Evolutionary conservation across 495 filamentous ascomycete species (phyloP).

Genomic region (Penicillium goetzii): DNA sequence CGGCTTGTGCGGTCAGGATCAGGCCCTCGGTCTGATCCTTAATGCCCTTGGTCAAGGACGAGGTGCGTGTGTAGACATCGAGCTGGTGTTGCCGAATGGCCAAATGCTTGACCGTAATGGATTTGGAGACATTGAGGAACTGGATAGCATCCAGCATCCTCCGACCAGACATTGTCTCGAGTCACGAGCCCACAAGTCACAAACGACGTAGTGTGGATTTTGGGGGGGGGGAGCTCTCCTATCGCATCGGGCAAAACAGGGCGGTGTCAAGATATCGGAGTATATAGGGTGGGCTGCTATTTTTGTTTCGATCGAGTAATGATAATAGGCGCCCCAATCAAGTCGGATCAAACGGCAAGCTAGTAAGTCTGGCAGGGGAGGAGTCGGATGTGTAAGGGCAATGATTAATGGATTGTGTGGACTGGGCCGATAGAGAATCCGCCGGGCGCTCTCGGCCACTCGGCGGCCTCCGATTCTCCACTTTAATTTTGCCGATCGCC

Average conservation of each 20-base stretch:
- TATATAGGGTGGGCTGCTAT: background rate
- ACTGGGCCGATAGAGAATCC: slow-evolving; percentile 26
- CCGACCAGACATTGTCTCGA: slow-evolving; percentile 63
- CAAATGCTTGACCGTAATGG: slow-evolving; percentile 78
- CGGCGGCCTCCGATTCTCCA: slow-evolving; percentile 27
- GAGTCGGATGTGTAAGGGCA: slow-evolving; percentile 12
- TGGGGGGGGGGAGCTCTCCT: slow-evolving; percentile 1
- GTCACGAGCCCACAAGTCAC: background rate
- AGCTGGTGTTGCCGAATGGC: slow-evolving; percentile 76
- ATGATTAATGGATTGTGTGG: background rate
- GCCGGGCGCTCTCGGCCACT: slow-evolving; percentile 18
- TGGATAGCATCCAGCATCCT: slow-evolving; percentile 79
- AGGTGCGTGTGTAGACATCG: slow-evolving; percentile 76
- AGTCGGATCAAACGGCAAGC: background rate
- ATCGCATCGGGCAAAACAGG: slow-evolving; percentile 24
- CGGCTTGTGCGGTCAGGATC: slow-evolving; percentile 66
- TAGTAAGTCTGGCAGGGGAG: background rate
- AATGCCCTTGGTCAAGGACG: slow-evolving; percentile 70
- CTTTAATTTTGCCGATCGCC: slow-evolving; percentile 18
- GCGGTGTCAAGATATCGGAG: slow-evolving; percentile 1
- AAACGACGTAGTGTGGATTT: background rate
- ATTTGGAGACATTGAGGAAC: slow-evolving; percentile 74
- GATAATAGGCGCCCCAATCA: slow-evolving; percentile 17
- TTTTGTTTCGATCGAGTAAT: slow-evolving; percentile 22
- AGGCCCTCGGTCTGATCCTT: slow-evolving; percentile 66